A percentile compares a stretch with the other conserved stretches of the same genome.
Conservation (phyloP, 1,284 basidiomycete species). For the Kalmanozyma brasiliensis region DNA sequence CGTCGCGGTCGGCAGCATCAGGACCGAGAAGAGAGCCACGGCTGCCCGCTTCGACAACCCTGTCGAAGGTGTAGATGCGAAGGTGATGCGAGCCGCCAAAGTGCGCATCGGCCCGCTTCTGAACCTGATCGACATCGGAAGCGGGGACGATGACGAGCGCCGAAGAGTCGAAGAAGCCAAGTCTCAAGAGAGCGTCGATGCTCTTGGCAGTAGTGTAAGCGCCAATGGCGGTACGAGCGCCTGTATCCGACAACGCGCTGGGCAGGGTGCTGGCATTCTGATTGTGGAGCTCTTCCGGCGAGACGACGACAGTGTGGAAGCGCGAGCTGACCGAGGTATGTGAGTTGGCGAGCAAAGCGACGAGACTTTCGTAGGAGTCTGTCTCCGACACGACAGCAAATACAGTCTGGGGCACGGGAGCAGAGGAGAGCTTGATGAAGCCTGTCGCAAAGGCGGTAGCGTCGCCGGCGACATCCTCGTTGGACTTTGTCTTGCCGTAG, state of each 20-base stretch:
- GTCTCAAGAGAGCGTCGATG: slow-evolving; percentile 26
- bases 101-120: slow-evolving; percentile 9
- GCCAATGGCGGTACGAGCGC: slow-evolving; percentile 34
- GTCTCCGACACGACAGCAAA: slow-evolving; percentile 42
- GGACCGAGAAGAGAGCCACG: slow-evolving; percentile 13
- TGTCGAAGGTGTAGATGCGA: slow-evolving; percentile 37
- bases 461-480: slow-evolving; percentile 42
- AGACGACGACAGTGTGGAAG: slow-evolving; percentile 43
- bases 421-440: slow-evolving; percentile 43
- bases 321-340: slow-evolving; percentile 37
- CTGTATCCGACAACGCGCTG: slow-evolving; percentile 9
- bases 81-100: slow-evolving; percentile 39
- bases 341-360: slow-evolving; percentile 45
- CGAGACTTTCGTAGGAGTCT: slow-evolving; percentile 40
- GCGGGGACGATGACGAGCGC: slow-evolving; percentile 46
- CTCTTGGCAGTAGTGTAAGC: slow-evolving; percentile 46
- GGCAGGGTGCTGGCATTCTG: slow-evolving; percentile 23
- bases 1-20: slow-evolving; percentile 18
- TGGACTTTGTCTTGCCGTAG: slow-evolving; percentile 39
- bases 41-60: slow-evolving; percentile 39
- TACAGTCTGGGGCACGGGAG: slow-evolving; percentile 25
- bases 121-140: slow-evolving; percentile 30
- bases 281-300: slow-evolving; percentile 21
- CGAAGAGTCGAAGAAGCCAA: slow-evolving; percentile 36
- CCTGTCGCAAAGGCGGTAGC: slow-evolving; percentile 52